Evolutionary conservation across 192 early-diverging fungal species (phyloP), one percentile per base, ranked within the genome.

Genomic region (Coemansia sp.): DNA sequence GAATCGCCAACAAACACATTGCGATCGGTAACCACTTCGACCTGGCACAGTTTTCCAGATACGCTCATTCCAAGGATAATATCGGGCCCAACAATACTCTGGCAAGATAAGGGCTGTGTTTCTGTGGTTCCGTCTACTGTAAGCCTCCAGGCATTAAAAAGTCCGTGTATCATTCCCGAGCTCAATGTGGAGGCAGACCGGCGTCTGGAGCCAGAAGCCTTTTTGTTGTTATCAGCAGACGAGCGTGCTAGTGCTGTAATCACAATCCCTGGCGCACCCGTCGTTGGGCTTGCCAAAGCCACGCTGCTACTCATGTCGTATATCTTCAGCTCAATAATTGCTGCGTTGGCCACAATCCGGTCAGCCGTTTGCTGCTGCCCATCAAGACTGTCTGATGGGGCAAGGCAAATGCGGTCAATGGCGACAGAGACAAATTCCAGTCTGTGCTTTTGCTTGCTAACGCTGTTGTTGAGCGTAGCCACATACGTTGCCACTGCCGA

Each of bases 71-170:
- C 76, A 42, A 79, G 45, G 9, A 55, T 40, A 2, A 38, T 23
- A 10, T 53, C 64, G 0, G 71, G 40, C 7, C 48, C 60, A 4
- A 35, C 5, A 5, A 66, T 41, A 14, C 46, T 45, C 42, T 74
- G 77, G 13, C 53, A 49, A 1, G 49, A 52, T 25, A 52, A 25
- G 11, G 54, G 20, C 3, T n/a, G 19, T 0, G 22, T 56, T 19
- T 69, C 65, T 40, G 50, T n/a, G 14, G 25, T 20, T 5, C 42
- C 32, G 19, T 62, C 23, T 5, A 48, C 43, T 8, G 62, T 60
- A n/a, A 74, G 17, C 1, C 7, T 40, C 77, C 77, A 80, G 9
- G 72, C 69, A 25, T 63, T 67, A 22, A 74, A 59, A 14, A 74
- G 22, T 17, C 64, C 63, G 50, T 61, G 54, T 5, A 35, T 43